Evolutionary conservation across 176 grass and related monocot species (phyloP), one percentile per base, ranked within the genome.

Genomic region (Musa acuminata): DNA sequence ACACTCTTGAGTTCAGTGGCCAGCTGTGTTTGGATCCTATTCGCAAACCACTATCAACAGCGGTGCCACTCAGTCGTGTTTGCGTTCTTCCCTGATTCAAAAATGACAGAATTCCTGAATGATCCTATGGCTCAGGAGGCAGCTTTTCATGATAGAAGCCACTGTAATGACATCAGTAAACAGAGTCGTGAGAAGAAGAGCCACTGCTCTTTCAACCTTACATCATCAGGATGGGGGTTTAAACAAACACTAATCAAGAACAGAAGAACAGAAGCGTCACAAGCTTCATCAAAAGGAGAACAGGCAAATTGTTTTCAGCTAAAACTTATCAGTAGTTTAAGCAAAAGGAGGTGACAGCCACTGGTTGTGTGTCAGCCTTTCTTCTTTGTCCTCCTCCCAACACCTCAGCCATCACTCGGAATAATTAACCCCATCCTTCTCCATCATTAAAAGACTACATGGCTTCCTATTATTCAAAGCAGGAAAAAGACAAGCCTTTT

Each of bases 401-500:
- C 27, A 67, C 64, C 64, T 67, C 12, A 43, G 9, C 67, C 67
- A 50, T 70, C 20, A 48, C 67, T 70, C 51, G 71, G 71, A 53
- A 76, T 82, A 92, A 84, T 80, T 82, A 71, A 79, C 67, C 67
- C 67, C 67, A 50, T 70, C 48, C 43, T 51, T 20, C 71, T 72
- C 81, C 55, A 69, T 53, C 86, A 86, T 92, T 77, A 86, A 89
- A 92, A 89, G 86, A 77, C 83, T 89, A 84, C 48, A 86, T 73
- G 73, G 27, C 55, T 74, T 70, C 86, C 74, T 82, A 81, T 64
- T 67, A 78, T 53, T 53, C 67, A 51, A 70, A 70, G 27, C 8
- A 17, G 19, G 51, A 70, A 50, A 48, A 51, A 1, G 43, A 70
- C 67, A 12, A 23, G 67, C 67, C 72, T 84, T 84, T 74, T 67